Evolutionary conservation across 2,329 filamentous ascomycete genomes (phyloP), one percentile per base, ranked within the genome.

Genomic region (Talaromyces albobiverticillius): DNA sequence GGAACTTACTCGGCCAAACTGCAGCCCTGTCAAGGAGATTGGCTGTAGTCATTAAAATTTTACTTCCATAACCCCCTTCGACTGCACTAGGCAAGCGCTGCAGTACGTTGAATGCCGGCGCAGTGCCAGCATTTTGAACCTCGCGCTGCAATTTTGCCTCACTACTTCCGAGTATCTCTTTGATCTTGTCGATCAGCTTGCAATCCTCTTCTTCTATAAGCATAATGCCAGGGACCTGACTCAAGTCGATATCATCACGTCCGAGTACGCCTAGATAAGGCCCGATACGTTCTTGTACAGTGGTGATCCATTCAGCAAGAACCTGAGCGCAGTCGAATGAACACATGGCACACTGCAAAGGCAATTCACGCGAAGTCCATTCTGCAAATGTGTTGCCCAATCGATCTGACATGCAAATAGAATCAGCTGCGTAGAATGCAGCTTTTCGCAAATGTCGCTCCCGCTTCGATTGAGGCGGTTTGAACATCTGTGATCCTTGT

Each of bases 311-410:
- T 71, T 97, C 93, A 0, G 90, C 90, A 29, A 99, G 82, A 1
- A 97, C 90, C 66, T 96, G 92, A 2, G 90, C 88, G 66, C 93
- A 97, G 66, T 97, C 93, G 64, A 96, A 95, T 4, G 89, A 86
- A 70, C 93, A 96, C 79, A 97, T 86, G 1, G 91, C 90, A 13
- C 89, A 91, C 67, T 96, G 93, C 36, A 96, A 82, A 0, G 94
- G 91, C 11, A 97, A 79, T 66, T 96, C 91, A 42, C 90, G 82
- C 51, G 88, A 91, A 1, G 86, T 87, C 57, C 89, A 86, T 59
- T 96, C 91, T 7, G 89, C 87, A 72, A 93, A 94, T 0, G 89
- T 90, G 25, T 93, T 84, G 1, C 90, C 90, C 11, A 94, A 81
- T 66, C 88, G 92, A 68, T 95, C 89, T 2, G 90, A 88, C 84